Percentiles rank a stretch among this genome's conserved stretches.
phyloP scores from a whole-genome alignment of 345 rosid species.

The Eucalyptus leucophloia region DNA sequence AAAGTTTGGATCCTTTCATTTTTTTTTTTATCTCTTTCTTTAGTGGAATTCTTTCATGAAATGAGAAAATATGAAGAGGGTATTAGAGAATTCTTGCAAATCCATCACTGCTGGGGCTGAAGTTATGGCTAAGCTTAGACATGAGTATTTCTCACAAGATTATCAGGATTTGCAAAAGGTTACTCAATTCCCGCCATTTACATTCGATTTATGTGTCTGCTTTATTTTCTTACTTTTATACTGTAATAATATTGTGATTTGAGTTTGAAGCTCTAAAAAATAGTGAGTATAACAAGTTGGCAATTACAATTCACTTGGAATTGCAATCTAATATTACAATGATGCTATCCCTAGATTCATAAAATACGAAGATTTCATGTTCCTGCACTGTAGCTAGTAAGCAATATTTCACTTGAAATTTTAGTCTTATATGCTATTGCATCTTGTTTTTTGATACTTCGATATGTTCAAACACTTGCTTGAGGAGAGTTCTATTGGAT shows the following conservation, averaged over 20 bases:
- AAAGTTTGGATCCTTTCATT: background rate
- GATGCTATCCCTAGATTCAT: background rate
- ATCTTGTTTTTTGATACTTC: background rate
- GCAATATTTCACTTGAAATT: background rate
- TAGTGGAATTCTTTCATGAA: background rate
- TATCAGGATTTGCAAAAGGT: background rate
- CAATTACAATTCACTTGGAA: background rate
- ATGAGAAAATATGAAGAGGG: background rate
- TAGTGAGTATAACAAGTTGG: background rate
- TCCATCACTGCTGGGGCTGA: background rate
- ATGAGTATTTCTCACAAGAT: background rate
- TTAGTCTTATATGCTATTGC: background rate
- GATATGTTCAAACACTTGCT: background rate
- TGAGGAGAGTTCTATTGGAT: background rate
- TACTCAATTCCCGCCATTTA: background rate
- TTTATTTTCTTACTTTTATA: background rate
- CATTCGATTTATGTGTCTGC: background rate
- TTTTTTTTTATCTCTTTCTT: background rate
- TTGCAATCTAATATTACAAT: background rate
- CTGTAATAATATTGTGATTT: background rate
- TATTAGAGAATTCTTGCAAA: background rate
- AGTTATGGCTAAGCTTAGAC: background rate
- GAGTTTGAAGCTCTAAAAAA: background rate
- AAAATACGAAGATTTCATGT: background rate
- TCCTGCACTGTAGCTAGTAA: background rate